Conservation (phyloP, 176 grass and related monocot species). For the Paspalum vaginatum region DNA sequence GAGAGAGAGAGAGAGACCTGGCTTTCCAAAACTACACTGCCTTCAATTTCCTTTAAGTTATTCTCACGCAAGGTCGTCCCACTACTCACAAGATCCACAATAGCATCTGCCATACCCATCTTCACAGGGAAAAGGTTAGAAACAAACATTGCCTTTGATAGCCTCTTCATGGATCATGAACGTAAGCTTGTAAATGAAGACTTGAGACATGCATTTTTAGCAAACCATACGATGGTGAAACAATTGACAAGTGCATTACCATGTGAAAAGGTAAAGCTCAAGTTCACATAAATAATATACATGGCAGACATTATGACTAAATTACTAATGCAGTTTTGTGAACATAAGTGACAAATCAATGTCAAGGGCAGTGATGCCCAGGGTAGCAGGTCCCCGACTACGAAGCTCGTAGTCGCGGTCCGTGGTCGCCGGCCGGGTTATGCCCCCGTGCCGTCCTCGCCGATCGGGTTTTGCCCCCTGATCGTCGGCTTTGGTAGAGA, state of each 20-base stretch:
- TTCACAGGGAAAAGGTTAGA: constrained; percentile 35
- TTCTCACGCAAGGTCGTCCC: constrained; percentile 93
- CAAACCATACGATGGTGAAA: constrained; percentile 20
- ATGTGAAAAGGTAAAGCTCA: neutral
- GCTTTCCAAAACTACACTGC: constrained; percentile 84
- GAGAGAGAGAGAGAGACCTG: constrained; percentile 54
- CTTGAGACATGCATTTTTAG: constrained; percentile 9
- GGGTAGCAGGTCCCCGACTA: too few relatives aligned
- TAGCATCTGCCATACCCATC: constrained; percentile 98
- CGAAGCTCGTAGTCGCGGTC: too few relatives aligned
- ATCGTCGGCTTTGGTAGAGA: too few relatives aligned
- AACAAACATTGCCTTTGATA: constrained; percentile 14
- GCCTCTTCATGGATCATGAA: neutral
- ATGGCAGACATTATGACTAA: neutral
- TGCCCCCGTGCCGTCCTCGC: too few relatives aligned
- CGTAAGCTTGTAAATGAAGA: constrained; percentile 15
- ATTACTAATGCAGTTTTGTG: too few relatives aligned
- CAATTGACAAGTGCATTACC: neutral
- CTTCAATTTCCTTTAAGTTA: constrained; percentile 96
- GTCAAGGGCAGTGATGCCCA: neutral
- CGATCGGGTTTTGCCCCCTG: too few relatives aligned
- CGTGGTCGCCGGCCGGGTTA: too few relatives aligned
- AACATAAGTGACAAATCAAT: neutral
- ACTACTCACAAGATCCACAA: constrained; percentile 98
- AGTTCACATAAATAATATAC: neutral